These are phyloP conservation scores for Solanum boliviense DNA, from an alignment of 257 asterid genomes.

Conservation along the genomic window DNA sequence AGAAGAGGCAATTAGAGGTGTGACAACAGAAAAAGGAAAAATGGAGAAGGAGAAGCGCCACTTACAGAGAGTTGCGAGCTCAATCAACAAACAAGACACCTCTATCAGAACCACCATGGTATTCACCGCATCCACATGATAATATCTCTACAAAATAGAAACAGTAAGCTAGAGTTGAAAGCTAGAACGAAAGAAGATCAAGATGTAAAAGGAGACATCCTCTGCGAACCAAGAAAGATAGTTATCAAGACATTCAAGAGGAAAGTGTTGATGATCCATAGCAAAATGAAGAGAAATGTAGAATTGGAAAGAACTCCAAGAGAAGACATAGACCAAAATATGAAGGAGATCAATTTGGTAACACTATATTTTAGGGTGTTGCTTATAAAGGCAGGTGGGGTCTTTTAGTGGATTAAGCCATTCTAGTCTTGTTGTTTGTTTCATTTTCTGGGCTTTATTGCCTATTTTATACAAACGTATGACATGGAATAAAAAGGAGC, in stretches of 20 bases:
- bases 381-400: background rate
- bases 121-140: background rate
- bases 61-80: background rate
- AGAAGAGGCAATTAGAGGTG: background rate
- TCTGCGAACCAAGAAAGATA: background rate
- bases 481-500: background rate
- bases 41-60: background rate
- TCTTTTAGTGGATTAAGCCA: background rate
- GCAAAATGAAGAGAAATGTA: background rate
- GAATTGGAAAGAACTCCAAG: background rate
- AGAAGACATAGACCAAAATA: background rate
- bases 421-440: background rate
- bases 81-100: background rate
- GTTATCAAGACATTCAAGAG: background rate
- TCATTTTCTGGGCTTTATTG: background rate
- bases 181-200: background rate
- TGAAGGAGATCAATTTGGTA: background rate
- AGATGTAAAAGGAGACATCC: background rate
- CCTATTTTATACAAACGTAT: background rate
- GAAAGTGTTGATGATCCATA: background rate
- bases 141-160: background rate
- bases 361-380: background rate
- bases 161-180: background rate
- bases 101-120: background rate
- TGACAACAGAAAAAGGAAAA: background rate